These are phyloP conservation scores for Daldinia concentrica DNA, from an alignment of 495 filamentous ascomycete species.

Conservation along the genomic window DNA sequence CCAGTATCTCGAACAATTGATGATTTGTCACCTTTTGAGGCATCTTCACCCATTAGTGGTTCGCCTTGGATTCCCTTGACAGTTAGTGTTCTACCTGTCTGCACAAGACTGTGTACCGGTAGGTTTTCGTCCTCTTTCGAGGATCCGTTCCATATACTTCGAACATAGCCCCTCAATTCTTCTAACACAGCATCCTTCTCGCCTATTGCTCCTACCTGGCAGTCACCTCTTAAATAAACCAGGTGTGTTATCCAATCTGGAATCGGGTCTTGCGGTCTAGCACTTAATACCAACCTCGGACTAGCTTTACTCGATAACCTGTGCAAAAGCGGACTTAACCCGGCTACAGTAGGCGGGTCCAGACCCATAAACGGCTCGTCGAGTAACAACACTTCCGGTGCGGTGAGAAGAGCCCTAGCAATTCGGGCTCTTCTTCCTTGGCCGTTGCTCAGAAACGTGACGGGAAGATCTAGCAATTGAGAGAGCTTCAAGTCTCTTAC, in stretches of 20 bases:
- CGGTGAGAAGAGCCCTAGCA: slow-evolving; percentile 79
- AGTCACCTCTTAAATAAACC: slow-evolving; percentile 69
- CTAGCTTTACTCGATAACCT: slow-evolving; percentile 68
- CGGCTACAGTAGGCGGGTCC: slow-evolving; percentile 78
- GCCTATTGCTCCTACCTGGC: slow-evolving; percentile 66
- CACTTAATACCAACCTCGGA: slow-evolving; percentile 77
- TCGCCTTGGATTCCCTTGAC: slow-evolving; percentile 54
- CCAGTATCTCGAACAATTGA: not conserved
- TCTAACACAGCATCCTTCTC: slow-evolving; percentile 62
- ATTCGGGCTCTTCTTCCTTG: slow-evolving; percentile 88
- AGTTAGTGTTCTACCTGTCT: slow-evolving; percentile 60
- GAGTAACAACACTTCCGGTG: slow-evolving; percentile 82
- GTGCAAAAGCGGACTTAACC: slow-evolving; percentile 74
- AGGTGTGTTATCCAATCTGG: slow-evolving; percentile 92
- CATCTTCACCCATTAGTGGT: slow-evolving; percentile 42
- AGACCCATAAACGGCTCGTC: slow-evolving; percentile 98
- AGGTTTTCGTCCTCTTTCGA: slow-evolving; percentile 49
- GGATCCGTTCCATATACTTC: slow-evolving; percentile 49
- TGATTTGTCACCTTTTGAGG: slow-evolving; percentile 9
- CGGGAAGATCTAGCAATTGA: slow-evolving; percentile 75
- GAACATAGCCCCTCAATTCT: slow-evolving; percentile 55
- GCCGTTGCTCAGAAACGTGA: slow-evolving; percentile 90
- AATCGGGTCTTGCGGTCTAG: slow-evolving; percentile 84
- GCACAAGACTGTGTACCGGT: slow-evolving; percentile 58
- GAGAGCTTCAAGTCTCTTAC: slow-evolving; percentile 71